Evolutionary conservation across 2,329 filamentous ascomycete genomes (phyloP), one percentile per base, ranked within the genome.

Genomic region (Beauveria sp.): DNA sequence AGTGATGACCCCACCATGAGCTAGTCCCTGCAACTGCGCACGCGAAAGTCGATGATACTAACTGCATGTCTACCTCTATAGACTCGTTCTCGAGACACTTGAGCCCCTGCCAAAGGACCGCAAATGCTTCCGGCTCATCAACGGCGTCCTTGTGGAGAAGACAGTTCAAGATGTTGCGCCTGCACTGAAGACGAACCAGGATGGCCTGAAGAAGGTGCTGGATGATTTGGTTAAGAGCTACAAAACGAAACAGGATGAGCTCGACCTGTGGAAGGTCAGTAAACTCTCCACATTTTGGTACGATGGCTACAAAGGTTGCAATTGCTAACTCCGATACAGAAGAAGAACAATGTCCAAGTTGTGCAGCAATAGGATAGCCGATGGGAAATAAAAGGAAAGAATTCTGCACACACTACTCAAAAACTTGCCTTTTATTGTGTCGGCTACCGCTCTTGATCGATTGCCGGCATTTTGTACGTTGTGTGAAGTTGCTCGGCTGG

Each of bases 41-140:
- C 4, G 14, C 7, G 14, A 12, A n/a, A 6, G 6, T 5, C 6
- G 26, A 5, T 7, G 10, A 52, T 22, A 28, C 54, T 62, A 42
- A 62, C 47, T 14, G 10, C 26, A 12, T 42, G 64, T 9, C 24
- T 20, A 3, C 68, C 67, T 60, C 66, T 65, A 65, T 67, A 98
- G 95, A 76, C 89, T 98, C 66, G 95, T 99, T 40, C 84, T 98
- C 57, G 93, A 98, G 72, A 98, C 93, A 3, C 79, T 99, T 65
- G 84, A 88, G 63, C 93, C 93, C 51, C 83, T 98, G 26, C 82
- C 90, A 1, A 83, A 81, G 65, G 89, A 96, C 67, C 90, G 95
- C 70, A 99, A 97, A 79, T 98, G 93, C 78, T 99, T 98, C 78
- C 93, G 95, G 68, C 91, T 99, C 85, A 96, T 99, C 74, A 98